phyloP scores from a whole-genome alignment of 306 rosid species.

The Rubus idaeus region DNA sequence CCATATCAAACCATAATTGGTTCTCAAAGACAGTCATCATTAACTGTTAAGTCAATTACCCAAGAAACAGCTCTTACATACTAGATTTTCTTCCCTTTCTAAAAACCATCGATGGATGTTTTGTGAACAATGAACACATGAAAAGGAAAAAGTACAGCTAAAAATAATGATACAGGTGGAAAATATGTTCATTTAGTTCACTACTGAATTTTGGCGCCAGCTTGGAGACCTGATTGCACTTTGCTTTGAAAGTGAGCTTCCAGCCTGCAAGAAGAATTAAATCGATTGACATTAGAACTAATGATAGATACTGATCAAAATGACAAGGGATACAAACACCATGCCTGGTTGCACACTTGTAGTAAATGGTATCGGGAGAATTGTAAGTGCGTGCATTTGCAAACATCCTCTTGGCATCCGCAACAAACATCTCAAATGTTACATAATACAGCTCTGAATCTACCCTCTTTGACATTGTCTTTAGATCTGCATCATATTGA shows the following conservation, averaged over 20 bases:
- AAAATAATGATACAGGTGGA: not conserved
- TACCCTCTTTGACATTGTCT: conserved; percentile 91
- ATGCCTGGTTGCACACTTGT: conserved; percentile 81
- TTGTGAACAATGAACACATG: no score
- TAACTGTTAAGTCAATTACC: no score
- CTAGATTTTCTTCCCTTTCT: no score
- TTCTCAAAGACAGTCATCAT: not conserved
- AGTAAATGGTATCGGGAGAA: conserved; percentile 92
- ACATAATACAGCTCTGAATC: conserved; percentile 92
- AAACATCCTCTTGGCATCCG: conserved; percentile 91
- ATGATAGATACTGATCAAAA: not conserved
- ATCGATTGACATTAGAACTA: not conserved
- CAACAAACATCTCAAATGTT: conserved; percentile 93
- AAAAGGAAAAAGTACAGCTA: not conserved
- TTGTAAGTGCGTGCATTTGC: conserved; percentile 85
- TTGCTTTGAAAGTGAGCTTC: conserved; percentile 74
- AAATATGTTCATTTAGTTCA: conserved; percentile 2
- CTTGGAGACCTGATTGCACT: conserved; percentile 68
- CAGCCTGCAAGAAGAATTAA: conserved; percentile 46
- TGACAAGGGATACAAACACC: not conserved
- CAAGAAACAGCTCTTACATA: no score
- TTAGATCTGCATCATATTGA: conserved; percentile 58
- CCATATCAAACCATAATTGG: not conserved
- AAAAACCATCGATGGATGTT: no score
- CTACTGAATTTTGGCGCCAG: conserved; percentile 59